Percentiles rank a stretch among this genome's conserved stretches.
Conservation (phyloP, 345 rosid species). For the Bruguiera sexangula region DNA sequence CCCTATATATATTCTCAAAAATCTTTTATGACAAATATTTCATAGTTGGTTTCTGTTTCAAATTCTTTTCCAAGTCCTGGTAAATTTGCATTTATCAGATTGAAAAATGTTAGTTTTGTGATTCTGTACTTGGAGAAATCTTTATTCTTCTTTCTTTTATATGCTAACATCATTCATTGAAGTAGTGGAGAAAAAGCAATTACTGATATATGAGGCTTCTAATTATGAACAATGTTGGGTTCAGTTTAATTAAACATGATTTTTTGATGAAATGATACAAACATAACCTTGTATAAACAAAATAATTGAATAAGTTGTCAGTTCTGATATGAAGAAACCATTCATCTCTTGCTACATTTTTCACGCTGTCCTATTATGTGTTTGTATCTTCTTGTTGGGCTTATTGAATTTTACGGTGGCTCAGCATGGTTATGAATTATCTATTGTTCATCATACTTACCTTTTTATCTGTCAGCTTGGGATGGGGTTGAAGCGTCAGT, state of each 20-base stretch:
- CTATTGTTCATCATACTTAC: background rate
- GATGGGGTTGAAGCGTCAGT: background rate
- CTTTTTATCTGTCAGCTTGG: background rate
- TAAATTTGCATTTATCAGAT: too few relatives aligned
- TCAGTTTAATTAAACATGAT: too few relatives aligned
- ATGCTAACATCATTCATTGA: too few relatives aligned
- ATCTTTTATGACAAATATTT: background rate
- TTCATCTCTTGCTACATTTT: background rate
- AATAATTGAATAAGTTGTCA: background rate
- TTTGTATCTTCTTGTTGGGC: background rate
- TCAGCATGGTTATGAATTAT: background rate
- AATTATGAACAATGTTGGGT: too few relatives aligned
- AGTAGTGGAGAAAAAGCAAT: too few relatives aligned
- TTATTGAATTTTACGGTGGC: background rate
- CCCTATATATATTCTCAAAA: background rate
- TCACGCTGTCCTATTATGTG: background rate
- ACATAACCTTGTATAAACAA: too few relatives aligned
- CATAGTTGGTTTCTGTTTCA: background rate
- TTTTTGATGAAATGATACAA: too few relatives aligned
- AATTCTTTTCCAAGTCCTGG: too few relatives aligned
- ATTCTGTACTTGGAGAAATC: too few relatives aligned
- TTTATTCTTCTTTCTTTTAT: too few relatives aligned
- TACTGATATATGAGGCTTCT: too few relatives aligned
- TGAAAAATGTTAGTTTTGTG: too few relatives aligned
- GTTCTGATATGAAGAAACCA: background rate